These are phyloP conservation scores for Capsella rubella DNA, from an alignment of 441 rosid species.

Conservation along the genomic window DNA sequence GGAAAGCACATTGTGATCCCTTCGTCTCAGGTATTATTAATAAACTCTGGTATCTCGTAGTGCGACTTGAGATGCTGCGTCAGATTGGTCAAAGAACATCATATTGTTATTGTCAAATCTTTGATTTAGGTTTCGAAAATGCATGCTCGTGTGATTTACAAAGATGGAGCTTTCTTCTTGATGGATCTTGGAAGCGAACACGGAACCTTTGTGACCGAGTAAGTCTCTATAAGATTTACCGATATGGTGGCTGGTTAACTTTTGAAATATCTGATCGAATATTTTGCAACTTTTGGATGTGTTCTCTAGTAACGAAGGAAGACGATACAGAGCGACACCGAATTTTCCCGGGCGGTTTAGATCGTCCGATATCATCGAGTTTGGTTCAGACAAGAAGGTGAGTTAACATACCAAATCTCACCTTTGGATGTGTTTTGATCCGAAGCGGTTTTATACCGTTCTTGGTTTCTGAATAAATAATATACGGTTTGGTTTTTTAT, in stretches of 20 bases:
- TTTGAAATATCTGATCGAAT: not conserved
- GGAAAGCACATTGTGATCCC: slow-evolving; percentile 62
- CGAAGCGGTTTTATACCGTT: not conserved
- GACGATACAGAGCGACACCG: slow-evolving; percentile 59
- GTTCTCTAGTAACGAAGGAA: slow-evolving; percentile 65
- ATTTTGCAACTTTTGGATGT: not conserved
- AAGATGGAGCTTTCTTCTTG: slow-evolving; percentile 76
- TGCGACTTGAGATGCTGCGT: not conserved
- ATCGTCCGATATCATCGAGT: slow-evolving; percentile 66
- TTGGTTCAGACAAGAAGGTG: slow-evolving; percentile 79
- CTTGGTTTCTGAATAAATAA: slow-evolving; percentile 17
- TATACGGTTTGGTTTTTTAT: slow-evolving; percentile 26
- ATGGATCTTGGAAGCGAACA: slow-evolving; percentile 75
- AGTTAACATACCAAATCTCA: not conserved
- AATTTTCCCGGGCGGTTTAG: slow-evolving; percentile 64
- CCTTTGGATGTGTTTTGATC: not conserved
- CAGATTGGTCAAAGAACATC: not conserved
- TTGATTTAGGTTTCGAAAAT: slow-evolving; percentile 65
- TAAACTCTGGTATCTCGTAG: not conserved
- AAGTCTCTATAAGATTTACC: slow-evolving; percentile 41
- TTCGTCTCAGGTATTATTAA: slow-evolving; percentile 60
- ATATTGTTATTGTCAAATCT: not conserved
- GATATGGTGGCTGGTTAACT: not conserved
- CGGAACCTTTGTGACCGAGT: slow-evolving; percentile 82
- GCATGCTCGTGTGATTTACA: slow-evolving; percentile 82